These are phyloP conservation scores for Colletotrichum lindemuthianum DNA, from an alignment of 2,329 filamentous ascomycete species.

Conservation along the genomic window DNA sequence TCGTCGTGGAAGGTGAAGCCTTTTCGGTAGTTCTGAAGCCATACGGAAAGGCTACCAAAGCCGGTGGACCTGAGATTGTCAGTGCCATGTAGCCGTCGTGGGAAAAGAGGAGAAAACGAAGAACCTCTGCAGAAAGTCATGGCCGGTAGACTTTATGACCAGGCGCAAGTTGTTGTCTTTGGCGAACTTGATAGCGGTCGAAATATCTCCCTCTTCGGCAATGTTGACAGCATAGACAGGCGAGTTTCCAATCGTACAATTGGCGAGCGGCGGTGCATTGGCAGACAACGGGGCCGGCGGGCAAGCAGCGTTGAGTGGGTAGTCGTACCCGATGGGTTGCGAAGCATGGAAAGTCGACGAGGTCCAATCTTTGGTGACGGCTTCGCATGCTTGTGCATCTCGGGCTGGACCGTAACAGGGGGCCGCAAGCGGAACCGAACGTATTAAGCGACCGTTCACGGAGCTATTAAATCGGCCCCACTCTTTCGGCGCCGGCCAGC, in stretches of 20 bases:
- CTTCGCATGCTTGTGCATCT: conserved; percentile 10
- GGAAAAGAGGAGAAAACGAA: neutral
- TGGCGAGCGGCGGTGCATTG: conserved; percentile 18
- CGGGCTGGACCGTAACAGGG: conserved; percentile 15
- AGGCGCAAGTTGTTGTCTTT: conserved; percentile 53
- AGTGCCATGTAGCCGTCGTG: neutral
- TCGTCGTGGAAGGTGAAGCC: conserved; percentile 50
- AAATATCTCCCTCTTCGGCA: conserved; percentile 16
- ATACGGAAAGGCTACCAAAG: conserved; percentile 55
- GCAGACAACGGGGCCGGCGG: conserved; percentile 9
- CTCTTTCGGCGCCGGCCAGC: conserved; percentile 58
- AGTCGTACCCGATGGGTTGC: conserved; percentile 20
- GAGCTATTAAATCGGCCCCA: conserved; percentile 63
- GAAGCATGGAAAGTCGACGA: conserved; percentile 9
- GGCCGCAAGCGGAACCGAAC: conserved; percentile 58
- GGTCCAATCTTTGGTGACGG: conserved; percentile 11
- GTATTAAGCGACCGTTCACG: conserved; percentile 59
- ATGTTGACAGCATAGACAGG: conserved; percentile 40
- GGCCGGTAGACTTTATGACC: conserved; percentile 47
- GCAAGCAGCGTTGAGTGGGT: conserved; percentile 13
- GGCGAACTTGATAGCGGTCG: conserved; percentile 44
- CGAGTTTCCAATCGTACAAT: conserved; percentile 52
- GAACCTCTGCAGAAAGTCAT: conserved; percentile 38
- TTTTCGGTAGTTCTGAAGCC: conserved; percentile 44
- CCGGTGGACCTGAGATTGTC: conserved; percentile 52